These are phyloP conservation scores for Draba incana DNA, from an alignment of 345 rosid genomes.

Conservation along the genomic window DNA sequence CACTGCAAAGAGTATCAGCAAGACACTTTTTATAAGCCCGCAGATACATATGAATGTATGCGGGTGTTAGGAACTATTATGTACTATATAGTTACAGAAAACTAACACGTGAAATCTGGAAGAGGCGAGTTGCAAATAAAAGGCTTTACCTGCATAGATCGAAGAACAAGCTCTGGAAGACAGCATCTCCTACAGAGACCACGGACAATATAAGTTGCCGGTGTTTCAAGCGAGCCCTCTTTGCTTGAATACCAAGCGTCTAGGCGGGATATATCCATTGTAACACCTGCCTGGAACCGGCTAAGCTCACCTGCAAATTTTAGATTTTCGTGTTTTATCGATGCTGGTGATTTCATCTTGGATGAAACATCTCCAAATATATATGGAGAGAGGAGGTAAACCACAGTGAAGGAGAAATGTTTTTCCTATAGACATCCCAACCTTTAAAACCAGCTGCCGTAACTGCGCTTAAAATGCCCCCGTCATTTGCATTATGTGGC, in stretches of 20 bases:
- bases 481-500: constrained; percentile 58
- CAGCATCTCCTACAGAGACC: constrained; percentile 97
- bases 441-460: constrained; percentile 97
- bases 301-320: constrained; percentile 79
- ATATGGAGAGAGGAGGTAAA: constrained; percentile 21
- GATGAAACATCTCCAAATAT: constrained; percentile 11
- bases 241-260: constrained; percentile 90
- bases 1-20: constrained; percentile 13
- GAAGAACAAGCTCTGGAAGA: constrained; percentile 86
- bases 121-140: constrained; percentile 2
- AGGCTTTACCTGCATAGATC: constrained; percentile 75
- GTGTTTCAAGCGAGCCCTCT: constrained; percentile 70
- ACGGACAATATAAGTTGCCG: constrained; percentile 76
- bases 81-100: neutral
- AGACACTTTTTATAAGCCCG: neutral
- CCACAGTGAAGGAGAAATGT: constrained; percentile 27
- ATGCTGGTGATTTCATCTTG: constrained; percentile 21
- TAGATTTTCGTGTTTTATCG: neutral
- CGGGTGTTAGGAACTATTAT: neutral
- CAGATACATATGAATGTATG: constrained; percentile 6
- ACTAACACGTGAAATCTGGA: neutral
- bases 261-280: constrained; percentile 90
- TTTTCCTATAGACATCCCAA: constrained; percentile 37
- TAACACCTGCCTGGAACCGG: constrained; percentile 86
- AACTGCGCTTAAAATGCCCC: constrained; percentile 81